phyloP scores from a whole-genome alignment of 306 rosid genomes.

The Morella rubra region DNA sequence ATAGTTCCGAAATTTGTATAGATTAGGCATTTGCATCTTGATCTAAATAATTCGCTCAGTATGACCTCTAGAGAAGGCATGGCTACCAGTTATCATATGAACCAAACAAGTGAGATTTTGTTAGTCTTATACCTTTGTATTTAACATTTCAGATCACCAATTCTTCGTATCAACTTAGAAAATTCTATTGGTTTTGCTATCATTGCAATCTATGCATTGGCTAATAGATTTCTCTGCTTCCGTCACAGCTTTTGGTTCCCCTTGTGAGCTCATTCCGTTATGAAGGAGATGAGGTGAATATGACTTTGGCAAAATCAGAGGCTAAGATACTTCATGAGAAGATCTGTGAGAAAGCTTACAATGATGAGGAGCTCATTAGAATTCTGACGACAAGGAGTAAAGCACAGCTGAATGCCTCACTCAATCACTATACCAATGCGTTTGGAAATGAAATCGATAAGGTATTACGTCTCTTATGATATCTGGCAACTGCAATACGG shows the following conservation, averaged over 20 bases:
- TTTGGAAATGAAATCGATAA: conserved; percentile 68
- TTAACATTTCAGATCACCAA: background rate
- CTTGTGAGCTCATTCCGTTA: conserved; percentile 67
- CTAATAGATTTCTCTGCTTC: background rate
- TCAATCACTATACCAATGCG: conserved; percentile 66
- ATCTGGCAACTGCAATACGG: too few relatives aligned
- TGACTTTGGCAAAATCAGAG: conserved; percentile 63
- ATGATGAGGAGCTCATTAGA: conserved; percentile 63
- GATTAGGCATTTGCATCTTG: background rate
- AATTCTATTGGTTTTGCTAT: background rate
- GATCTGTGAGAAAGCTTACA: conserved; percentile 58
- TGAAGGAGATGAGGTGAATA: conserved; percentile 79
- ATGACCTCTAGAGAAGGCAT: background rate
- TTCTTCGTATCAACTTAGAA: background rate
- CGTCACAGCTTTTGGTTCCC: conserved; percentile 73
- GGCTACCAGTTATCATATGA: background rate
- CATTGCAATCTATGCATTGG: background rate
- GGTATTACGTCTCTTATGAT: conserved; percentile 41
- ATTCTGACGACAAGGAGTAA: conserved; percentile 74
- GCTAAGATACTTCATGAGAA: conserved; percentile 69
- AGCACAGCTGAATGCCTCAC: conserved; percentile 66
- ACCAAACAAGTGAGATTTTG: background rate
- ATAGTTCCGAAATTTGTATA: too few relatives aligned
- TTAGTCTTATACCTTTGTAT: background rate
- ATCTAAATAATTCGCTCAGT: background rate